A percentile compares a stretch with the other conserved stretches of the same genome.
Evolutionary conservation across 192 early-diverging fungal species (phyloP).

Genomic region (Oehlia diaphana): DNA sequence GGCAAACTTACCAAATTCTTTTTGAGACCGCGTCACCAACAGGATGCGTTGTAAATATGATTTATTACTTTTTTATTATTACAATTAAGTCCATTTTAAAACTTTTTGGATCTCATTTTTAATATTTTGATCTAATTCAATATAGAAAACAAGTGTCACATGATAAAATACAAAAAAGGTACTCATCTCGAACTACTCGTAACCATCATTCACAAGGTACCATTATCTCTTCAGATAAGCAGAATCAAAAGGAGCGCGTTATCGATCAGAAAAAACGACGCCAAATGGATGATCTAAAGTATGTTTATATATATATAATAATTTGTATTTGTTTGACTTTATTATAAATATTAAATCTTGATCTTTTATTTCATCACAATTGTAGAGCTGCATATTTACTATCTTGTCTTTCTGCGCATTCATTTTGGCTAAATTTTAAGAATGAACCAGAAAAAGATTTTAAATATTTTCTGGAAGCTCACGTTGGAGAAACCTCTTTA

Average conservation of each 20-base stretch:
- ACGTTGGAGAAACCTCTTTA: conserved; percentile 2
- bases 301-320: neutral
- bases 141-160: conserved; percentile 19
- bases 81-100: neutral
- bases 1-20: conserved; percentile 30
- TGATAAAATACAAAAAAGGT: conserved; percentile 22
- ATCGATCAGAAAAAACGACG: conserved; percentile 23
- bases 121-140: neutral
- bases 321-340: neutral
- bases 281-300: conserved; percentile 29
- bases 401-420: conserved; percentile 29
- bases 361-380: neutral
- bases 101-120: neutral
- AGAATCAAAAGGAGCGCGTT: conserved; percentile 2
- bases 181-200: conserved; percentile 12
- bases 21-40: conserved; percentile 22
- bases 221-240: conserved; percentile 1
- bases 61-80: neutral
- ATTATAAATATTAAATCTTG: neutral
- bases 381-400: conserved; percentile 25
- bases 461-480: conserved; percentile 25
- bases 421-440: conserved; percentile 30
- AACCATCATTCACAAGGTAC: neutral
- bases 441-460: conserved; percentile 31
- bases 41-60: conserved; percentile 3